Evolutionary conservation across 2,329 filamentous ascomycete species (phyloP), one percentile per base, ranked within the genome.

Genomic region (Trichoderma koningii): DNA sequence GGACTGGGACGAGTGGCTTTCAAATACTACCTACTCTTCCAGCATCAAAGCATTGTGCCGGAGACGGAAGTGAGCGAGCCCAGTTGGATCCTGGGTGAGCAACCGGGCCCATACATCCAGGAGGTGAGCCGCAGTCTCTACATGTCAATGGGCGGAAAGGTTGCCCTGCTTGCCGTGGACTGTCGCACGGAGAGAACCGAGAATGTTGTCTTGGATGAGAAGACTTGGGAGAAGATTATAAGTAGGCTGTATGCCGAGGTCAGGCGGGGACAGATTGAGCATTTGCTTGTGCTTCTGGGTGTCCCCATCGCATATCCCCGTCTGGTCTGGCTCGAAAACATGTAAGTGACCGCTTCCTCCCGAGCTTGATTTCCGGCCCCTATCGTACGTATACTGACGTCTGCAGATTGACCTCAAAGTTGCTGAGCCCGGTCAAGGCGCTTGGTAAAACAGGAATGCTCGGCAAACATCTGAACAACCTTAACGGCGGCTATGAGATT

Each of bases 11-110:
- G 90, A 44, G 87, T 98, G 56, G 94, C 94, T 0, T 98, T 95
- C 85, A 99, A 99, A 76, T 99, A 98, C 78, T 99, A 99, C 73
- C 89, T 99, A 88, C 84, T 99, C 9, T 99, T 99, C 80, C 95
- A 99, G 76, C 95, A 99, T 71, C 96, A 99, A 76, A 96, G 90
- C 69, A 82, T 96, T 3, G 80, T 87, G 0, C 86, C 89, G 52
- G 95, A 99, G 78, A 92, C 89, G 0, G 89, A 96, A 69, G 82
- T 84, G 42, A 86, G 90, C 3, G 96, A 99, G 76, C 92, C 94
- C 2, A 97, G 92, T 73, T 98, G 95, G 95, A 80, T 96, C 19
- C 79, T 98, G 4, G 95, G 95, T 6, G 80, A 85, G 26, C 82
- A 84, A 41, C 91, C 89, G 3, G 96, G 96, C 0, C 93, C 94